A percentile compares a stretch with the other conserved stretches of the same genome.
These are phyloP conservation scores for Cladosporium colombiae DNA, from an alignment of 2,329 filamentous ascomycete species.

Conservation along the genomic window DNA sequence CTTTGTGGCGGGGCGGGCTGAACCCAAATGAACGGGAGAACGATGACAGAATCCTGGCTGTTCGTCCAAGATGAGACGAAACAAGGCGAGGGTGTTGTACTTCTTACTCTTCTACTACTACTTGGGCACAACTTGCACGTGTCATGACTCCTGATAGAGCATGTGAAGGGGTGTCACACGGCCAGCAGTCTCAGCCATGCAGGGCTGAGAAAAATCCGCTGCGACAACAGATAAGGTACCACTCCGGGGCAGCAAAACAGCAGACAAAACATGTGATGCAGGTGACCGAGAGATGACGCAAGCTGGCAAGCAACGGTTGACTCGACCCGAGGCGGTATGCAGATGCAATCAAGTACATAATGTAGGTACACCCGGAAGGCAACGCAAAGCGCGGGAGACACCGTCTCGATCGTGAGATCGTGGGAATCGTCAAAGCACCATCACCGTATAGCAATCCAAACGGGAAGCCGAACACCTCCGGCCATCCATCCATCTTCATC, in stretches of 20 bases:
- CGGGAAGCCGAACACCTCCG: conserved; percentile 11
- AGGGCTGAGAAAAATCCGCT: conserved; percentile 13
- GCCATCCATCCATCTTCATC: not conserved
- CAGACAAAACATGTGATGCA: conserved; percentile 15
- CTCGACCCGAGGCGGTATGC: conserved; percentile 1
- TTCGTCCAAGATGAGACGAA: not conserved
- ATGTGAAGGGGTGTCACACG: conserved; percentile 15
- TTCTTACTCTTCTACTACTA: not conserved
- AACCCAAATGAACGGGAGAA: conserved; percentile 3
- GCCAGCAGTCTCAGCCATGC: conserved; percentile 10
- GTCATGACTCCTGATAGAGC: conserved; percentile 4
- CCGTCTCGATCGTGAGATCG: not conserved
- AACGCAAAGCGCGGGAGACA: conserved; percentile 5
- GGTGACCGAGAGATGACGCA: conserved; percentile 8
- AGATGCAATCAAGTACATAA: not conserved
- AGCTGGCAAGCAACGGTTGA: not conserved
- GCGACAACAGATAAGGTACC: conserved; percentile 4
- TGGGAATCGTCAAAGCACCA: not conserved
- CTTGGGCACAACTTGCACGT: not conserved
- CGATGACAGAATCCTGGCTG: not conserved
- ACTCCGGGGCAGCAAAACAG: not conserved
- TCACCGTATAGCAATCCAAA: not conserved
- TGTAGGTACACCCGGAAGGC: conserved; percentile 10
- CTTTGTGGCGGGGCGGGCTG: conserved; percentile 8
- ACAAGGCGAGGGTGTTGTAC: not conserved